Conservation (phyloP, 1,284 basidiomycete species). For the Trichosporon ovoides region DNA sequence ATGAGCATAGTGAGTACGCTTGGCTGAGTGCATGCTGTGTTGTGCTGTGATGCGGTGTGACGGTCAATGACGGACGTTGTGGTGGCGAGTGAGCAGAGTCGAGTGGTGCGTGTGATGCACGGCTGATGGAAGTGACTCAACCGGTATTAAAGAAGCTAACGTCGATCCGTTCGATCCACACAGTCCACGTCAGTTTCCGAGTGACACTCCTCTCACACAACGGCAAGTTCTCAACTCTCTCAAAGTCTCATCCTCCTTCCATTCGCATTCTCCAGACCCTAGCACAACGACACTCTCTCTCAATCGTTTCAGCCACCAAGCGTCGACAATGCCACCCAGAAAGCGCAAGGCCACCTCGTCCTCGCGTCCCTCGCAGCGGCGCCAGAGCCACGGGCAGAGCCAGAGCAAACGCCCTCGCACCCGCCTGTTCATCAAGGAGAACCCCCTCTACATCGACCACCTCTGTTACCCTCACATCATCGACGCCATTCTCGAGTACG, state of each 20-base stretch:
- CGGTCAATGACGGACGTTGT: too few species aligned
- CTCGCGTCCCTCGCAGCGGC: background rate
- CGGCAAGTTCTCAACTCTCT: background rate
- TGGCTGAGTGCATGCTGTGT: too few species aligned
- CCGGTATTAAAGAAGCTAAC: too few species aligned
- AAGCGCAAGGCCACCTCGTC: background rate
- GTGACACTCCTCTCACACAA: background rate
- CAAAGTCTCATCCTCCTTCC: background rate
- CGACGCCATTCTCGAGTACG: conserved; percentile 7
- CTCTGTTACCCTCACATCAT: conserved; percentile 5
- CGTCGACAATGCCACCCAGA: background rate
- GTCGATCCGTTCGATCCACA: background rate
- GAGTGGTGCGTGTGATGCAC: too few species aligned
- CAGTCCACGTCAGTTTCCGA: background rate
- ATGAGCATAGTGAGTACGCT: too few species aligned
- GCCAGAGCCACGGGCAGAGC: background rate
- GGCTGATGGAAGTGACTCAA: too few species aligned
- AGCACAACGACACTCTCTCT: background rate
- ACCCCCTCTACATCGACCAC: background rate
- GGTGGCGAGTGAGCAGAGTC: too few species aligned
- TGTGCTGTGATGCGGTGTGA: too few species aligned
- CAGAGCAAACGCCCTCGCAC: background rate
- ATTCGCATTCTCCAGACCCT: background rate
- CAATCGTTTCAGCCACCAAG: background rate
- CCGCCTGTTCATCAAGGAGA: background rate